Evolutionary conservation across 306 rosid genomes (phyloP).

Genomic region (Lathyrus aphaca): DNA sequence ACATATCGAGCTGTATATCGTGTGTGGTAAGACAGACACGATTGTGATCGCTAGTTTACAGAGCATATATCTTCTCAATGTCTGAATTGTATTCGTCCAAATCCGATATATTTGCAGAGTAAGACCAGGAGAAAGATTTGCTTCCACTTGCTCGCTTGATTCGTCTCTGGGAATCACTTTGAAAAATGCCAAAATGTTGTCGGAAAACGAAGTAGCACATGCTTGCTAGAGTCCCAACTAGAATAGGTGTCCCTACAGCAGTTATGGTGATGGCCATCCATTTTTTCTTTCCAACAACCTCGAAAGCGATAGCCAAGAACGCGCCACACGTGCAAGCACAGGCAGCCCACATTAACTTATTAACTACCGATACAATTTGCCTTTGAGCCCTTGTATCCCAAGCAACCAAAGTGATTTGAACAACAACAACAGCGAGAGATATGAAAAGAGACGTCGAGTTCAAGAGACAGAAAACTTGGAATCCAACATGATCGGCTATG

Average conservation of each 20-base stretch:
- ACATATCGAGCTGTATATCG: neutral
- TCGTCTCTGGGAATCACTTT: conserved; percentile 78
- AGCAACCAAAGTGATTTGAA: conserved; percentile 96
- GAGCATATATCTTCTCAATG: conserved; percentile 76
- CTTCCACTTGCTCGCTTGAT: conserved; percentile 81
- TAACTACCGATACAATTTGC: conserved; percentile 91
- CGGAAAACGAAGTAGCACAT: conserved; percentile 89
- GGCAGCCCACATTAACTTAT: conserved; percentile 97
- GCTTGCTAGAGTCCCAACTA: conserved; percentile 81
- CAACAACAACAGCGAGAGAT: conserved; percentile 92
- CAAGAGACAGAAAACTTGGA: conserved; percentile 75
- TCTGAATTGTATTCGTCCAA: conserved; percentile 81
- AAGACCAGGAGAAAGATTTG: conserved; percentile 91
- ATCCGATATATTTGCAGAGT: conserved; percentile 84
- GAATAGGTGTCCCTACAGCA: conserved; percentile 70
- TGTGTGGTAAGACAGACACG: neutral
- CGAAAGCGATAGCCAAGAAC: conserved; percentile 74
- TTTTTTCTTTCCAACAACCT: conserved; percentile 64
- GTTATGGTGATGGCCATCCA: conserved; percentile 94
- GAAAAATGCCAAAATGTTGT: conserved; percentile 70
- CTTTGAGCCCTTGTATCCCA: conserved; percentile 96
- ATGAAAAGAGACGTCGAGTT: conserved; percentile 88
- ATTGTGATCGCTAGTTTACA: conserved; percentile 41
- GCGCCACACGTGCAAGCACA: conserved; percentile 96
- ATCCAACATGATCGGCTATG: conserved; percentile 60